phyloP scores from a whole-genome alignment of 2,329 filamentous ascomycete genomes.

The Pseudogymnoascus verrucosus region DNA sequence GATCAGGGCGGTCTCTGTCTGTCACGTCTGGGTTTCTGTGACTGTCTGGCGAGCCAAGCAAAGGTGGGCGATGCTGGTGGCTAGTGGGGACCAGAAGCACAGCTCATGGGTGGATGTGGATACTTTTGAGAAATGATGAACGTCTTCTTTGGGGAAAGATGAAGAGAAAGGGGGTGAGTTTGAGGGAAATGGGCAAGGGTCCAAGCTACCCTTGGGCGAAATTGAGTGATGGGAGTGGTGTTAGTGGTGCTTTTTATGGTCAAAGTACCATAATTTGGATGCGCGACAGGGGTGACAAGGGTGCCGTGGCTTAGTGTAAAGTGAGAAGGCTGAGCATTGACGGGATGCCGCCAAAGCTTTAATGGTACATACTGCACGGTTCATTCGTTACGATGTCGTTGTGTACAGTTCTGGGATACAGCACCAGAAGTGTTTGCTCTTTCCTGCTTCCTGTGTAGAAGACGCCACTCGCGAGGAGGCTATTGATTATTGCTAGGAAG shows the following conservation, averaged over 20 bases:
- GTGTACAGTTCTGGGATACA: not conserved
- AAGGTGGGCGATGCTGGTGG: not conserved
- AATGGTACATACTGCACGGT: not conserved
- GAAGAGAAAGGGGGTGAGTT: not conserved
- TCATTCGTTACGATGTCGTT: not conserved
- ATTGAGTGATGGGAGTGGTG: not conserved
- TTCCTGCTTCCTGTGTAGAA: not conserved
- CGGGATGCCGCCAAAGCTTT: not conserved
- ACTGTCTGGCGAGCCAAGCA: not conserved
- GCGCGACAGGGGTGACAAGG: not conserved
- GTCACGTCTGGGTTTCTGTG: slow-evolving; percentile 1
- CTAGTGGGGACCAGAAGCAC: not conserved
- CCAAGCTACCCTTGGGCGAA: slow-evolving; percentile 7
- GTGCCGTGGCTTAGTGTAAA: not conserved
- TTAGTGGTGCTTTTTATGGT: not conserved
- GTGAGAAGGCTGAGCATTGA: not conserved
- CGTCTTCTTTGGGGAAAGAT: not conserved
- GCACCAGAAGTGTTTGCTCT: not conserved
- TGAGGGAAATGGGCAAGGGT: not conserved
- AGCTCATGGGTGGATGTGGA: not conserved
- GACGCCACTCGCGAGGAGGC: not conserved
- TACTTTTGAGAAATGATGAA: not conserved
- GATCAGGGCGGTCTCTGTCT: not conserved
- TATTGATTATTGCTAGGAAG: not conserved
- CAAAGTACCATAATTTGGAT: not conserved